Base-by-base conservation (phyloP, 148 eudicot species). In the Diospyros kaki region DNA sequence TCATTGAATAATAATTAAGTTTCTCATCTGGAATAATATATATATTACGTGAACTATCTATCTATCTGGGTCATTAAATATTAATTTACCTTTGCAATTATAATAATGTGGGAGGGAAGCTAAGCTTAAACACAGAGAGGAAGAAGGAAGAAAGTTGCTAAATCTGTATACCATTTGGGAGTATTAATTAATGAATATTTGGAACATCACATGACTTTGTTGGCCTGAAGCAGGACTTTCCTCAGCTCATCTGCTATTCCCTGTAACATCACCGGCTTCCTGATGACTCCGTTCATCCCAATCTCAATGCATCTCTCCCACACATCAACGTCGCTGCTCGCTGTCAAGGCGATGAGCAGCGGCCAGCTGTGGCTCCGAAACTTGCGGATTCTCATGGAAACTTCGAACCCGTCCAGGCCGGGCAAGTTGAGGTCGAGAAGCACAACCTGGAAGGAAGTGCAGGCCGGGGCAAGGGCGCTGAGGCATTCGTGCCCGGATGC, bases 401-500 rank as follows among this genome's bases (percentile, higher is more conserved):
- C 87, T 54, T 92, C 97, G 39, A 86, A 81, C 41, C 92, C 97
- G 5, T 92, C 89, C 43, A 90, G 67, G 60, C 89, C 96, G 3
- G 77, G 83, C 86, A 92, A 63, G 44, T 86, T 89, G 39, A 92
- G 92, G 69, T 92, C 98, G 50, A 94, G 72, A 43, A 94, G 66
- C 2, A 94, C 85, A 12, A 92, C 56, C 71, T 87, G 86, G 74
- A 83, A 83, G 40, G 75, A 58, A 9, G 89, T 73, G 55, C 78
- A 73, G 10, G 88, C 52, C 0, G 86, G 72, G 1, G 84, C 87
- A 1, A 94, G 61, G 0, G 86, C 86, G 50, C 78, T 82, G 0
- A 90, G 91, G 76, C 97, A 94, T 38, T 94, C 93, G 38, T n/a
- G 82, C 38, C 92, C 98, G 1, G 98, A 80, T n/a, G 89, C 80